These are phyloP conservation scores for Kodamaea suecica DNA, from an alignment of 1,139 yeast genomes.

Conservation along the genomic window DNA sequence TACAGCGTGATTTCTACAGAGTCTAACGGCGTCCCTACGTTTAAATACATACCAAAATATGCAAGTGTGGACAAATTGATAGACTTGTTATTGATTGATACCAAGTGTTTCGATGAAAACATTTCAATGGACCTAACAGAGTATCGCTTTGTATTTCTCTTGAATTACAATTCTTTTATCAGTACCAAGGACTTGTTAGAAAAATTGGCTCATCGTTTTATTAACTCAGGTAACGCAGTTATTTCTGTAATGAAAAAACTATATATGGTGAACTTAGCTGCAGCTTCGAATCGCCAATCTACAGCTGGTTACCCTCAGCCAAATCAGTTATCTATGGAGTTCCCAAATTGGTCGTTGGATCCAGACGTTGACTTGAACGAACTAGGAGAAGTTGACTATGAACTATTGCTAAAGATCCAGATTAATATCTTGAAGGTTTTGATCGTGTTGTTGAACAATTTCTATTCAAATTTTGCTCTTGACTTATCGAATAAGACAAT, in stretches of 20 bases:
- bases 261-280: constrained; percentile 7
- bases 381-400: constrained; percentile 51
- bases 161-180: constrained; percentile 43
- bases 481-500: constrained; percentile 59
- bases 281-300: constrained; percentile 4
- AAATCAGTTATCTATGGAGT: constrained; percentile 17
- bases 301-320: constrained; percentile 6
- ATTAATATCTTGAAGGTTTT: constrained; percentile 79
- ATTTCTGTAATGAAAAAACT: constrained; percentile 42
- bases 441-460: constrained; percentile 66
- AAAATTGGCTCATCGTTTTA: constrained; percentile 42
- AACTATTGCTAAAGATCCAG: constrained; percentile 66
- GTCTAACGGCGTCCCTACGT: constrained; percentile 11
- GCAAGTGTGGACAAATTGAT: constrained; percentile 41
- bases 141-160: constrained; percentile 42
- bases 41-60: constrained; percentile 39
- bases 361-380: constrained; percentile 33
- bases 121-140: constrained; percentile 43
- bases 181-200: constrained; percentile 43
- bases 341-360: constrained; percentile 56
- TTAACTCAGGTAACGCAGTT: constrained; percentile 48
- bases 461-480: constrained; percentile 72
- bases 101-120: constrained; percentile 35
- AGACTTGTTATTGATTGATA: constrained; percentile 42
- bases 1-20: constrained; percentile 16